Base-by-base conservation (phyloP, 768 basidiomycete genomes). In the Mycena indigotica region DNA sequence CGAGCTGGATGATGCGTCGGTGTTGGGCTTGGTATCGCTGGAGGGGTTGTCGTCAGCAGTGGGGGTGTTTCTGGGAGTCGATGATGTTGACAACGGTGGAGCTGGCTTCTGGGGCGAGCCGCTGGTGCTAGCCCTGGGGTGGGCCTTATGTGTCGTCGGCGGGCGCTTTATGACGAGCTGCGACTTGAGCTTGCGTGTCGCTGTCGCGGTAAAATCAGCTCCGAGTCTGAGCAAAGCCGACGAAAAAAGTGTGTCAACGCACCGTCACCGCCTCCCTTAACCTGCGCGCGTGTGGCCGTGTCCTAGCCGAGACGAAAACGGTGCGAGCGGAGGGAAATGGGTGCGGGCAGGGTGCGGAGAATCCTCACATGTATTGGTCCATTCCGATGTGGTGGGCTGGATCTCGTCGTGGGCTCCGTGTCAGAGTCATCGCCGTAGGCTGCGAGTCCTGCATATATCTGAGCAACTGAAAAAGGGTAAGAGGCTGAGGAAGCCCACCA, bases 321-420 rank as follows among this genome's bases (percentile, higher is more conserved):
- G 77, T 80, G 82, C 77, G 84, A 75, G 77, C 82, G 80, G 76
- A 84, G 85, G 84, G 83, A 86, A 87, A 84, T 78, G 72, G 62
- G 63, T 65, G 73, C 59, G 69, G 64, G 66, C 61, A 63, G 57
- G 63, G 66, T 73, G 69, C 69, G 65, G 72, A 78, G 75, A 73
- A 71, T 77, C 83, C 87, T 88, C 83, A 88, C 87, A 87, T 86
- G 74, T 65, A 62, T 67, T n/a, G n/a, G 70, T 57, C 62, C 55
- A 19, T 53, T 55, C n/a, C 53, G 32, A 66, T 40, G 69, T 69
- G 41, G 72, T 69, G 41, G 67, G 64, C n/a, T 73, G 69, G 53
- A 72, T 73, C 16, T 73, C 75, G 56, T 84, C 86, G 21, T 76
- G 71, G 58, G n/a, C n/a, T 85, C 86, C 59, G 82, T 85, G 21